These are phyloP conservation scores for Candida dubliniensis DNA, from an alignment of 1,139 yeast genomes.

Conservation along the genomic window DNA sequence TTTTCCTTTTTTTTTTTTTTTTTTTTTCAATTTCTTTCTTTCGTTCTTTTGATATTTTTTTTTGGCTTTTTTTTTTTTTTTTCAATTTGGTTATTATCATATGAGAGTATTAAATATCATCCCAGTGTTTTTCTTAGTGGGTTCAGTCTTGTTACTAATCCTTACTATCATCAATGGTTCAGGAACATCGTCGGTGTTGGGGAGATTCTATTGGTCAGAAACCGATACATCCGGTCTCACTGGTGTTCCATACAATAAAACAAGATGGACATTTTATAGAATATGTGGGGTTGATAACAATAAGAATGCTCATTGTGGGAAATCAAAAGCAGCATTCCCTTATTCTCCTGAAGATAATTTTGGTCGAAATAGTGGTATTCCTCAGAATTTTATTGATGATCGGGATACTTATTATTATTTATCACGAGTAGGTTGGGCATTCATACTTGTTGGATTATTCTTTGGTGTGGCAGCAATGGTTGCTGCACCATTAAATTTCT, in stretches of 20 bases:
- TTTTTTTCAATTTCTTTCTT: too few relatives aligned
- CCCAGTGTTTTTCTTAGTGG: slow-evolving; percentile 34
- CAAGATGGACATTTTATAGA: slow-evolving; percentile 71
- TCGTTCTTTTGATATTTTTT: too few relatives aligned
- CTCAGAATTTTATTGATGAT: slow-evolving; percentile 44
- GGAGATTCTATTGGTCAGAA: slow-evolving; percentile 66
- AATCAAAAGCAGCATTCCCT: slow-evolving; percentile 57
- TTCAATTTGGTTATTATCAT: neutral
- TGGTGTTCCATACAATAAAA: slow-evolving; percentile 21
- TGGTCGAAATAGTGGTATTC: slow-evolving; percentile 42
- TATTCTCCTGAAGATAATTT: slow-evolving; percentile 66
- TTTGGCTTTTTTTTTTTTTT: neutral
- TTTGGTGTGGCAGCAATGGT: slow-evolving; percentile 54
- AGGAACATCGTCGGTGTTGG: slow-evolving; percentile 44
- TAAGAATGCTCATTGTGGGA: slow-evolving; percentile 45
- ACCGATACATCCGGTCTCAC: slow-evolving; percentile 62
- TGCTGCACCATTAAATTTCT: slow-evolving; percentile 15
- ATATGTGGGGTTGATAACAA: slow-evolving; percentile 52
- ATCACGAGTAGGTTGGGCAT: slow-evolving; percentile 69
- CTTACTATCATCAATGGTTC: slow-evolving; percentile 68
- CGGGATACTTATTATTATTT: slow-evolving; percentile 58
- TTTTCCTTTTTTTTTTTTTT: too few relatives aligned
- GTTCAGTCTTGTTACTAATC: slow-evolving; percentile 55
- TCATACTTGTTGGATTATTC: slow-evolving; percentile 58
- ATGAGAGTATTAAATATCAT: slow-evolving; percentile 18